A percentile compares a stretch with the other conserved stretches of the same genome.
phyloP scores from a whole-genome alignment of 1,284 basidiomycete genomes.

The Tylopilus orsonianus region DNA sequence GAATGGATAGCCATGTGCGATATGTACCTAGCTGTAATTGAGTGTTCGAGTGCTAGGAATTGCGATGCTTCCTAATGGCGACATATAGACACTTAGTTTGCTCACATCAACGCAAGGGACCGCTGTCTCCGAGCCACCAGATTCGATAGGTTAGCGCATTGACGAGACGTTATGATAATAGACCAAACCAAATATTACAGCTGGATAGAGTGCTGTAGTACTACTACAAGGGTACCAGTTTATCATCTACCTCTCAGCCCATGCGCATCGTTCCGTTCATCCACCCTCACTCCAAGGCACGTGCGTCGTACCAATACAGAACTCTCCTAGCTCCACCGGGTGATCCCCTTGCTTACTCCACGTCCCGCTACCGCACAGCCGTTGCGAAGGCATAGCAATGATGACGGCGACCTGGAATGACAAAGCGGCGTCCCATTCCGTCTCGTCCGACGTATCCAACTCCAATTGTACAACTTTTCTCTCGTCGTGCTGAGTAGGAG shows the following conservation, averaged over 20 bases:
- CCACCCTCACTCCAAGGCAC: conserved; percentile 17
- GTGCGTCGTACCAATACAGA: conserved; percentile 28
- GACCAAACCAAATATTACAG: not conserved
- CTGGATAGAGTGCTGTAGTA: not conserved
- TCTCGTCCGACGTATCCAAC: conserved; percentile 4
- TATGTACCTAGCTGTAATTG: not conserved
- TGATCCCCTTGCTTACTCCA: not conserved
- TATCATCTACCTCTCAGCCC: not conserved
- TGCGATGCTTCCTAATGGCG: not conserved
- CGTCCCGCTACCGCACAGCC: conserved; percentile 3
- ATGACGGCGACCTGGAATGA: conserved; percentile 40
- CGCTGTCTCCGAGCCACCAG: no score
- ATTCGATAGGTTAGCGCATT: not conserved
- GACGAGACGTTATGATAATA: not conserved
- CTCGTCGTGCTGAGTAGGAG: not conserved
- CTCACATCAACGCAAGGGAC: not conserved
- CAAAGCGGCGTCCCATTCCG: conserved; percentile 13
- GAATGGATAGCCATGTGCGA: not conserved
- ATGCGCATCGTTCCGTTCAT: conserved; percentile 1
- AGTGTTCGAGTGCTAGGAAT: not conserved
- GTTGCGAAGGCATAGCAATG: conserved; percentile 44
- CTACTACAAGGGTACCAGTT: not conserved
- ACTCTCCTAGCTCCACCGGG: conserved; percentile 23
- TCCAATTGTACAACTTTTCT: not conserved
- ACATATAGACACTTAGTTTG: no score